Conservation (phyloP, 768 basidiomycete species). For the Brasilioporus rufonigricans region DNA sequence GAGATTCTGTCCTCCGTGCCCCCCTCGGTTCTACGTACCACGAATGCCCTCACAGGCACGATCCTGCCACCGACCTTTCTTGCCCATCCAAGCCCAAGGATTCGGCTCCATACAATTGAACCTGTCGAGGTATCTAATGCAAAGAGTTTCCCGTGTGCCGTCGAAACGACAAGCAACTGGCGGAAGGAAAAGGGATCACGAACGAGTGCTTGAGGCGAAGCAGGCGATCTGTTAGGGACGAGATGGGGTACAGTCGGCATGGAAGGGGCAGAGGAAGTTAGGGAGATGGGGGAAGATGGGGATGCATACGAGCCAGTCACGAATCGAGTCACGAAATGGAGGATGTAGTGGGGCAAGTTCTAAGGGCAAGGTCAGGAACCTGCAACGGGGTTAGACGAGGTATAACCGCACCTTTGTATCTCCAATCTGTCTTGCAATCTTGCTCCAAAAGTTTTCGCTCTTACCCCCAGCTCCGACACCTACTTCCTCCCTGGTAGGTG, state of each 20-base stretch:
- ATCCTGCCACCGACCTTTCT: slow-evolving; percentile 53
- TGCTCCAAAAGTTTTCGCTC: slow-evolving; percentile 46
- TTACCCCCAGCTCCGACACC: slow-evolving; percentile 1
- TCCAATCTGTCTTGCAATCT: slow-evolving; percentile 54
- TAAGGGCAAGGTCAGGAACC: slow-evolving; percentile 23
- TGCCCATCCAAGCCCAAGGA: slow-evolving; percentile 73
- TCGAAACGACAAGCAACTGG: slow-evolving; percentile 76
- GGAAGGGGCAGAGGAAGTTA: neutral
- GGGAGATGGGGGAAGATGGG: slow-evolving; percentile 35
- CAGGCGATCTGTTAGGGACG: slow-evolving; percentile 24
- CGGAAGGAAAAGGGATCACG: slow-evolving; percentile 86
- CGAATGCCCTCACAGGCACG: slow-evolving; percentile 60
- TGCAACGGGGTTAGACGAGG: neutral
- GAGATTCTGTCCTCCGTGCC: slow-evolving; percentile 15
- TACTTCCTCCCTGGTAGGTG: slow-evolving; percentile 43
- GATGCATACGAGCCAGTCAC: slow-evolving; percentile 64
- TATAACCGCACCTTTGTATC: slow-evolving; percentile 51
- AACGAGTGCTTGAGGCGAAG: slow-evolving; percentile 39
- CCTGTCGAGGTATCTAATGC: slow-evolving; percentile 82
- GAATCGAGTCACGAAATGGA: slow-evolving; percentile 69
- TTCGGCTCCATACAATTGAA: slow-evolving; percentile 72
- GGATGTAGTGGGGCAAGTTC: slow-evolving; percentile 69
- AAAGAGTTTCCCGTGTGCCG: slow-evolving; percentile 70
- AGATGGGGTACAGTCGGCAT: slow-evolving; percentile 18
- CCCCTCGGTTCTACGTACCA: slow-evolving; percentile 35